Evolutionary conservation across 768 basidiomycete species (phyloP), one percentile per base, ranked within the genome.

Genomic region (Pleurotus citrinopileatus): DNA sequence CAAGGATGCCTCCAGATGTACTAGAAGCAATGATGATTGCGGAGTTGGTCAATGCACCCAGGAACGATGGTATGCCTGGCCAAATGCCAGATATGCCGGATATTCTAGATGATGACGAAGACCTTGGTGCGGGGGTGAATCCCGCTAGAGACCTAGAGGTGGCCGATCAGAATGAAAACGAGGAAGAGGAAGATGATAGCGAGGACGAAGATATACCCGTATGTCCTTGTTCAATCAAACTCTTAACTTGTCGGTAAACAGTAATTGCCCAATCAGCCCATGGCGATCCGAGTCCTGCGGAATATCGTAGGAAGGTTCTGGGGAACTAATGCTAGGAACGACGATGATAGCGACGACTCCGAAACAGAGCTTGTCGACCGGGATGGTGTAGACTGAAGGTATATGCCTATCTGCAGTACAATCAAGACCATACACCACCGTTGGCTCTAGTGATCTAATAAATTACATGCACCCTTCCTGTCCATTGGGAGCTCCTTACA

Each of bases 271-370:
- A n/a, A n/a, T n/a, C 28, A 87, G 86, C 77, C 82, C 2, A 68
- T 89, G 61, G 84, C 84, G 8, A 65, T 81, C 20, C 77, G 84
- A 1, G 63, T 85, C 6, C 64, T 88, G 2, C 73, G 84, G 12
- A 84, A 82, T 60, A 67, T 89, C 8, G 55, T 89, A 36, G 78
- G 77, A 50, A 69, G 83, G 7, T 76, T 89, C 57, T 88, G 82
- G 79, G 82, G 75, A 48, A 61, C 73, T 23, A 55, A 56, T 55
- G 52, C 59, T 20, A 64, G 58, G 32, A 73, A 73, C 15, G 76
- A 73, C n/a, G 64, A 40, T 3, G 61, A 42, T 23, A 46, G 44
- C 20, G 54, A 58, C 13, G 47, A 32, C 29, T 12, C 37, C 27
- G 32, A 34, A n/a, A 34, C 32, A 10, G 32, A 34, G 32, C 55